Evolutionary conservation across 768 basidiomycete genomes (phyloP).

Genomic region (Serendipita sp.): DNA sequence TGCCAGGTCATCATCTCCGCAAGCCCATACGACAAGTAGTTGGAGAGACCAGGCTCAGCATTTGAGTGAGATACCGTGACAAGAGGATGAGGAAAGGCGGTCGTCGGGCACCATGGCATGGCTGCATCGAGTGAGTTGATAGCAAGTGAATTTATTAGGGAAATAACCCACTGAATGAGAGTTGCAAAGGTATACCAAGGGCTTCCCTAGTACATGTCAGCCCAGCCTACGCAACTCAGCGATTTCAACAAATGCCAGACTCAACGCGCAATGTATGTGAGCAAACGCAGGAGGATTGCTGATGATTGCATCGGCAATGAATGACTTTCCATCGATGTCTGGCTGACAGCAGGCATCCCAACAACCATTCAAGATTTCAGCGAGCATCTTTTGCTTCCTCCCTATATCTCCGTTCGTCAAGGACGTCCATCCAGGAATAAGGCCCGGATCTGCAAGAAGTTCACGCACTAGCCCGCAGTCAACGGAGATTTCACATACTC

Average conservation of each 20-base stretch:
- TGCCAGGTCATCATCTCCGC: constrained; percentile 47
- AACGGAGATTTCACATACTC: constrained; percentile 26
- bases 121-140: constrained; percentile 22
- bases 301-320: constrained; percentile 49
- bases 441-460: constrained; percentile 39
- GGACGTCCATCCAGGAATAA: constrained; percentile 43
- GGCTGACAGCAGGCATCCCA: constrained; percentile 38
- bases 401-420: constrained; percentile 46
- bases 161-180: constrained; percentile 38
- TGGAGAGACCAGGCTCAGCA: constrained; percentile 36
- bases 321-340: constrained; percentile 28
- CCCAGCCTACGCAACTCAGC: too few relatives aligned
- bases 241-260: too few relatives aligned
- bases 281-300: constrained; percentile 56
- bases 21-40: constrained; percentile 42
- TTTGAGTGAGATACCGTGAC: constrained; percentile 43
- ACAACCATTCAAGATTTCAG: constrained; percentile 49
- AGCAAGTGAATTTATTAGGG: not conserved
- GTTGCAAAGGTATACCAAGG: constrained; percentile 38
- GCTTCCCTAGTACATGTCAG: too few relatives aligned
- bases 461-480: not conserved
- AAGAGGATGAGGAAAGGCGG: constrained; percentile 44
- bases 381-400: constrained; percentile 44
- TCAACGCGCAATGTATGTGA: constrained; percentile 48
- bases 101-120: constrained; percentile 52